Evolutionary conservation across 2,329 filamentous ascomycete species (phyloP), one percentile per base, ranked within the genome.

Genomic region (Calonectria multiphialidica): DNA sequence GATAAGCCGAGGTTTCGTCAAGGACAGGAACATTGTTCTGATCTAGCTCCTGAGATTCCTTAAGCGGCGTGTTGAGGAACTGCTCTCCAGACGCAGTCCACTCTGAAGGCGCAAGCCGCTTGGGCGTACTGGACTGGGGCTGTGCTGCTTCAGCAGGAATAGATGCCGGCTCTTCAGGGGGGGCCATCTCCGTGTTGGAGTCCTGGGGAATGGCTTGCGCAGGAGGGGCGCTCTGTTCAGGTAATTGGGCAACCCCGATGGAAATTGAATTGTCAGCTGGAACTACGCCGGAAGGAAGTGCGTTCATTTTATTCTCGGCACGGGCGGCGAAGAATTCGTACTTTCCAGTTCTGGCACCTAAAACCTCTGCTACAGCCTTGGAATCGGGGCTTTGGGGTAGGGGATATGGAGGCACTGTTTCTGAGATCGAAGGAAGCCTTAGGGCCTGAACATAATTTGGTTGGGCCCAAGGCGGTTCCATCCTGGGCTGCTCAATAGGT

Each of bases 311-410:
- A 65, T 86, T 87, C 25, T 79, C 75, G 57, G 84, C 85, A 30
- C 86, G 80, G 7, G 86, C 85, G 4, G 77, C 77, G 63, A 86
- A 87, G 63, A 77, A 87, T 25, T 85, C 84, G 10, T 71, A 71
- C 62, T 86, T 86, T 1, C 83, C 85, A 3, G 80, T 82, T 63
- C 78, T 82, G 28, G 79, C 75, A 1, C 84, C 84, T 50, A 86
- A 76, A 8, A 75, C 62, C 45, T 83, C 79, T 18, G 80, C 81
- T 25, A 70, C n/a, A 15, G 62, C 62, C 15, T 64, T 47, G 8
- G 53, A 21, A 28, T 64, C 40, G 2, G 63, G 40, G n/a, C 42
- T 61, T 16, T 53, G 70, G 13, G 55, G 45, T 9, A 44, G 44
- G 1, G 12, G 44, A 10, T 69, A 71, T 23, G n/a, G 50, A 21